Base-by-base conservation (phyloP, 1,284 basidiomycete genomes). In the Cutaneotrichosporon cyanovorans region DNA sequence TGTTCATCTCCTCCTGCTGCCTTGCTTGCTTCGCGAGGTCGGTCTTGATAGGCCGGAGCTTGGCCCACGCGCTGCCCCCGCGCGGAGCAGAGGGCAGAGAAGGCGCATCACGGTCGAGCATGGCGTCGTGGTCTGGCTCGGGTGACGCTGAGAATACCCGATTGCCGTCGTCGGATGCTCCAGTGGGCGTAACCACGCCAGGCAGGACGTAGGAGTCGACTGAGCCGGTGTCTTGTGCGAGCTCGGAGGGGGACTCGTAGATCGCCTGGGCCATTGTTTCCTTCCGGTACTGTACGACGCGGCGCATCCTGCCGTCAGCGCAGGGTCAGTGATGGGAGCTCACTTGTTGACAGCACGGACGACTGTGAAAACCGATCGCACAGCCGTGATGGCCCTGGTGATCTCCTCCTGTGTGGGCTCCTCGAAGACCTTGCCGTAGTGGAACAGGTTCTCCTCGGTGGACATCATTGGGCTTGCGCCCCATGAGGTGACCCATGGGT, bases 391-490 rank as follows among this genome's bases (percentile, higher is more conserved):
- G 8, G 74, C 73, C 22, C 56, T 55, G 38, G 62, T 61, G 33
- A 75, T 48, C 39, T 74, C 74, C 20, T 72, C 69, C 37, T 58
- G 50, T 0, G 72, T 73, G 1, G 73, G 73, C 49, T 73, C 73
- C 42, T 66, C 66, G 35, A 74, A 70, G 28, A 65, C 56, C 45
- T 68, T 65, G 22, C 71, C 68, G 30, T 69, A 61, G 39, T 66
- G 56, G 48, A 62, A 66, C 55, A 74, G 54, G 48, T 73, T 73
- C 37, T 72, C 68, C 23, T 73, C 73, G 14, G 59, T 61, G 10
- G 40, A 36, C 39, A 48, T 36, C 56, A 76, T 63, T 10, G 70
- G 69, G 18, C 66, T 52, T 16, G 55, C 21, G 2, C 70, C 71
- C 23, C 61, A 42, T 9, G 57, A 46, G 2, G 71, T 74, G 16